Percentiles rank a stretch among this genome's conserved stretches.
Conservation (phyloP, 2,329 filamentous ascomycete species). For the Colletotrichum ledebouriae region DNA sequence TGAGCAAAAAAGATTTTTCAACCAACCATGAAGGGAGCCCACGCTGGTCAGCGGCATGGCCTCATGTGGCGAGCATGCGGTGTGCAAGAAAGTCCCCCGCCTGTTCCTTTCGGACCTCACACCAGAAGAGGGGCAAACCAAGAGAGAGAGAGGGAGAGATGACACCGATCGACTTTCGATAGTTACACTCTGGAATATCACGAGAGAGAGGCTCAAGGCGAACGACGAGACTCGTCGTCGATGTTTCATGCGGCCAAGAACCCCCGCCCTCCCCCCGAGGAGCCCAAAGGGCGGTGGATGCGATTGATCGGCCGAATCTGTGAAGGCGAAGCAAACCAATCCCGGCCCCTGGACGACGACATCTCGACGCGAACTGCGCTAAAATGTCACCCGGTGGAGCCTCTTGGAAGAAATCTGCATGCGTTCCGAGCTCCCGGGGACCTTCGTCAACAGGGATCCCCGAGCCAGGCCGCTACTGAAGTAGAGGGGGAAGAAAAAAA, state of each 20-base stretch:
- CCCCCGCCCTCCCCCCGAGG: neutral
- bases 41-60: conserved; percentile 9
- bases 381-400: conserved; percentile 37
- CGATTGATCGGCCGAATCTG: conserved; percentile 36
- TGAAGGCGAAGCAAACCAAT: neutral
- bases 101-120: neutral
- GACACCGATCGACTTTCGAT: neutral
- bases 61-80: conserved; percentile 23
- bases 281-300: conserved; percentile 35
- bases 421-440: conserved; percentile 35
- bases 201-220: conserved; percentile 19
- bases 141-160: neutral
- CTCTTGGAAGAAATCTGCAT: conserved; percentile 32
- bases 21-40: neutral
- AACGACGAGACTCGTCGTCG: conserved; percentile 23
- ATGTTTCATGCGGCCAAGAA: conserved; percentile 40
- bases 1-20: conserved; percentile 17
- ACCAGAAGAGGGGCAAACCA: conserved; percentile 16
- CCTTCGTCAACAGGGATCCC: conserved; percentile 20
- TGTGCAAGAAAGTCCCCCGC: neutral
- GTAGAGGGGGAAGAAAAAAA: neutral
- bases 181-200: conserved; percentile 6
- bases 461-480: neutral
- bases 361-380: conserved; percentile 36
- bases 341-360: conserved; percentile 7